These are phyloP conservation scores for Pseudogymnoascus destructans DNA, from an alignment of 2,329 filamentous ascomycete species.

Conservation along the genomic window DNA sequence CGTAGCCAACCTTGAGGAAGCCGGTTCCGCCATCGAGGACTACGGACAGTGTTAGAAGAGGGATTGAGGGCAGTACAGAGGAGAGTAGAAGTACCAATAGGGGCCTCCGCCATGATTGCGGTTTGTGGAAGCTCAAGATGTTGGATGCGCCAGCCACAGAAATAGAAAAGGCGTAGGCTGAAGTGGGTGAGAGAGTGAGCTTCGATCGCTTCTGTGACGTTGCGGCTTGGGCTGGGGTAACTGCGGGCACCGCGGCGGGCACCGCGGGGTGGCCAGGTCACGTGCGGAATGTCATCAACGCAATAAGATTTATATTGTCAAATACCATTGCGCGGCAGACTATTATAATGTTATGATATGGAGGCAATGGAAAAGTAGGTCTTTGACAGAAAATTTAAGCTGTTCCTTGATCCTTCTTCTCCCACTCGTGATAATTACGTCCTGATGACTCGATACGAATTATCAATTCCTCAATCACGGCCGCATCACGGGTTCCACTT, in stretches of 20 bases:
- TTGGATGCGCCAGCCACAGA: constrained; percentile 10
- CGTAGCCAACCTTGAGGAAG: constrained; percentile 99
- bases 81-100: constrained; percentile 23
- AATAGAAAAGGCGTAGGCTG: constrained; percentile 10
- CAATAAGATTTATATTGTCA: background rate
- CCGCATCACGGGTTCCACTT: constrained; percentile 3
- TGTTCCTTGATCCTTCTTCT: background rate
- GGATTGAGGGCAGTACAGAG: constrained; percentile 5
- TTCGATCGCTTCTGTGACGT: constrained; percentile 12
- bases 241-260: constrained; percentile 1
- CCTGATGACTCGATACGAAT: constrained; percentile 7
- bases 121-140: constrained; percentile 12
- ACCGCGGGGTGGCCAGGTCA: constrained; percentile 2
- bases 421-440: background rate
- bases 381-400: background rate
- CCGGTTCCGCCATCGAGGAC: constrained; percentile 99
- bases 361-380: background rate
- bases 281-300: background rate
- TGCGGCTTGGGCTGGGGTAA: constrained; percentile 10
- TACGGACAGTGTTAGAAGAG: constrained; percentile 28
- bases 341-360: background rate
- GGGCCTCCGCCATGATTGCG: constrained; percentile 26
- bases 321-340: background rate
- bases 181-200: constrained; percentile 10
- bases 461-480: constrained; percentile 6